A percentile compares a stretch with the other conserved stretches of the same genome.
phyloP scores from a whole-genome alignment of 148 eudicot genomes.

The Rhododendron simsii region DNA sequence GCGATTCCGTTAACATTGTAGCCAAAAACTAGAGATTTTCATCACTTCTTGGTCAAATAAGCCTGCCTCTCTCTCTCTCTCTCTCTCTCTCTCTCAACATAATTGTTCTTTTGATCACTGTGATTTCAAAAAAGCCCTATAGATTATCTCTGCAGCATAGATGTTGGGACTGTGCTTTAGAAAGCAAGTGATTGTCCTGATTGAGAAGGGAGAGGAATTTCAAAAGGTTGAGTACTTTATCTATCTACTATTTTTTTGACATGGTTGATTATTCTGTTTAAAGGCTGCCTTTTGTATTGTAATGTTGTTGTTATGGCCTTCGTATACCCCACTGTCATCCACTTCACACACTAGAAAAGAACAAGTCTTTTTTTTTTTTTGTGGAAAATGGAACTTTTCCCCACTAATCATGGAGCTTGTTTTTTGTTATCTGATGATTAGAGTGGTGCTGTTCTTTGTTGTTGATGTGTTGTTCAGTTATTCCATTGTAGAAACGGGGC shows the following conservation, averaged over 20 bases:
- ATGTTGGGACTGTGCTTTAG: not conserved
- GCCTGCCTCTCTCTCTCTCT: not conserved
- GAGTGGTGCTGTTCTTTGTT: not conserved
- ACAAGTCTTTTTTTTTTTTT: too few species aligned
- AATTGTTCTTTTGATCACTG: too few species aligned
- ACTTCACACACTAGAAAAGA: not conserved
- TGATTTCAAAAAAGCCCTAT: not conserved
- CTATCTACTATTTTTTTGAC: not conserved
- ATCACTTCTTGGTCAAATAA: not conserved
- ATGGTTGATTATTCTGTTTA: not conserved
- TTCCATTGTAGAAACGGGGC: not conserved
- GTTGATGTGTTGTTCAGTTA: not conserved
- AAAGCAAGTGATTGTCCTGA: not conserved
- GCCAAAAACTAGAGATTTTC: not conserved
- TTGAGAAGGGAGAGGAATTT: not conserved
- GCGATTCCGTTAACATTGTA: not conserved
- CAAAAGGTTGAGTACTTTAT: not conserved
- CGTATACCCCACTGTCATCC: not conserved
- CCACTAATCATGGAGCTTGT: not conserved
- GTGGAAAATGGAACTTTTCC: not conserved
- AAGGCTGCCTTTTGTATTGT: not conserved
- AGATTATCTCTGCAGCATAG: not conserved
- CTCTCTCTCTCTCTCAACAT: not conserved
- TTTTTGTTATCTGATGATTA: not conserved
- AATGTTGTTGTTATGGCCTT: not conserved